phyloP scores from a whole-genome alignment of 768 basidiomycete species.

The Lyophyllum shimeji region DNA sequence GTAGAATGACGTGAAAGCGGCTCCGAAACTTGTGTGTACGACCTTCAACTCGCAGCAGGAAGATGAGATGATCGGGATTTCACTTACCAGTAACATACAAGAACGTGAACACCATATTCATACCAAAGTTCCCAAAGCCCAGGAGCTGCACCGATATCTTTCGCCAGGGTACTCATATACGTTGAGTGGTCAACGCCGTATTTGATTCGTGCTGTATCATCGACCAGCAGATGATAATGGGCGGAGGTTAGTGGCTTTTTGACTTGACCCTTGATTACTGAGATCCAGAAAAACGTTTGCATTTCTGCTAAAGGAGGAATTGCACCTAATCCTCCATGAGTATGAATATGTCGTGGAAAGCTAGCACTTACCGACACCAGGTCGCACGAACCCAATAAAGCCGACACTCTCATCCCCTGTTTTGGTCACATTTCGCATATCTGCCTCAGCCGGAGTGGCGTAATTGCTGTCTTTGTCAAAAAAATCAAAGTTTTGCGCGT shows the following conservation, averaged over 20 bases:
- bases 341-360: neutral
- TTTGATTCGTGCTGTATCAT: slow-evolving; percentile 50
- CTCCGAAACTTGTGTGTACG: slow-evolving; percentile 44
- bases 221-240: slow-evolving; percentile 54
- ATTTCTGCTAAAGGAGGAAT: slow-evolving; percentile 62
- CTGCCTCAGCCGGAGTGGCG: slow-evolving; percentile 38
- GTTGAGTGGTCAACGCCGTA: slow-evolving; percentile 60
- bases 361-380: slow-evolving; percentile 48
- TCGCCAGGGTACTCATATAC: slow-evolving; percentile 57
- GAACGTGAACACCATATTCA: slow-evolving; percentile 49
- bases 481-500: slow-evolving; percentile 43
- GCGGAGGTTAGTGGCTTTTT: slow-evolving; percentile 41
- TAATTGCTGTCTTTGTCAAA: slow-evolving; percentile 38
- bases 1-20: slow-evolving; percentile 59
- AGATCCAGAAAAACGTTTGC: slow-evolving; percentile 59
- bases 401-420: slow-evolving; percentile 45
- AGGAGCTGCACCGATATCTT: slow-evolving; percentile 56
- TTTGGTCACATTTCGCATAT: slow-evolving; percentile 42
- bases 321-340: slow-evolving; percentile 36
- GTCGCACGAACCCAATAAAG: slow-evolving; percentile 58
- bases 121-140: slow-evolving; percentile 45
- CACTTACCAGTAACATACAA: slow-evolving; percentile 53
- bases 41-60: neutral
- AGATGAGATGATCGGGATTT: neutral
- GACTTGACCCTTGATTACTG: slow-evolving; percentile 42